Base-by-base conservation (phyloP, 2,329 filamentous ascomycete genomes). In the Fusarium nelsonii region DNA sequence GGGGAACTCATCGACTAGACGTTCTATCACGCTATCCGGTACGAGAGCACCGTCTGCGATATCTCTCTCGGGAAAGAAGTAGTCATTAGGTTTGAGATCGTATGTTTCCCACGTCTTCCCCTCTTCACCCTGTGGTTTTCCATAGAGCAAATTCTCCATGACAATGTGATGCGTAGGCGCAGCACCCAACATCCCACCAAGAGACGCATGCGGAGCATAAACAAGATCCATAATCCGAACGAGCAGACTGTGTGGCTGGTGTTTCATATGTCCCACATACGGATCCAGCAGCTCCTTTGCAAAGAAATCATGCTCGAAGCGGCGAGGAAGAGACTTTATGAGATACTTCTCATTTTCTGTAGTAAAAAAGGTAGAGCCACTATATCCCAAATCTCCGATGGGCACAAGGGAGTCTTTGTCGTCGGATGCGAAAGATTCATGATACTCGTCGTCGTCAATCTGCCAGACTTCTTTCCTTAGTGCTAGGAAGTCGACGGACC, bases 11-110 rank as follows among this genome's bases (percentile, higher is more conserved):
- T 93, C 90, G 18, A 89, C 86, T 3, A 93, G 83, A 54, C 87
- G 87, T 20, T 85, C 85, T 74, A 90, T 89, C 8, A 90, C 90
- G 2, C 86, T 87, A 49, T 92, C 84, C 5, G 88, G 88, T 0
- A 88, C 85, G 1, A 94, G 79, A 3, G 79, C 81, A 0, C 90
- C 90, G 3, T 87, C 87, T 0, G 90, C 86, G 12, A 93, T 84
- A 69, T 93, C 91, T 8, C 91, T 82, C 74, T 93, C 91, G 0
- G 91, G 91, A 73, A 90, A 93, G 80, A 93, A 93, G 79, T 93
- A 93, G 59, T 88, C 86, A 23, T 85, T 87, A 0, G 91, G 91
- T 74, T 94, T 94, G 49, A 93, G 84, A 63, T 93, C 91, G 78
- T 90, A 93, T 2, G 87, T 88, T 74, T 93, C 88, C 91, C 91